Conservation (phyloP, 257 asterid species). For the Nyctanthes arbortristis region DNA sequence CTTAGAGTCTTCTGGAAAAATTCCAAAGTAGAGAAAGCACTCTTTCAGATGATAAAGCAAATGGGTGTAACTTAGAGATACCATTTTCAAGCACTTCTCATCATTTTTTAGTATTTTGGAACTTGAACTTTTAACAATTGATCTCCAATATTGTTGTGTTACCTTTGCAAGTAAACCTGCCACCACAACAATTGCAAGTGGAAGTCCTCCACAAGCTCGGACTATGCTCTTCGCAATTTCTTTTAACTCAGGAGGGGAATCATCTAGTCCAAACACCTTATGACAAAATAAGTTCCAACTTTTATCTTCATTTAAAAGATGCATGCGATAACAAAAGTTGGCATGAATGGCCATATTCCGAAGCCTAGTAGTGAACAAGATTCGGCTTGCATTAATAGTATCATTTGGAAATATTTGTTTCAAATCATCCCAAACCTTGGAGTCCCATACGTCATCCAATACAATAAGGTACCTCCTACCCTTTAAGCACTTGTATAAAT, state of each 20-base stretch:
- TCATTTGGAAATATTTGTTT: no score
- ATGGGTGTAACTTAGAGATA: not conserved
- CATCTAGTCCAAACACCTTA: not conserved
- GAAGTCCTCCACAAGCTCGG: not conserved
- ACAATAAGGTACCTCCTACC: no score
- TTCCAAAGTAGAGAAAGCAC: conserved; percentile 7
- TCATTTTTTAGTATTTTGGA: not conserved
- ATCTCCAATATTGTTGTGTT: not conserved
- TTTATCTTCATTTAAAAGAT: not conserved
- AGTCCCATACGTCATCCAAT: not conserved
- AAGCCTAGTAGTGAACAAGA: no score
- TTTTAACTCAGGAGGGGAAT: not conserved
- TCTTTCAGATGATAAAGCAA: not conserved
- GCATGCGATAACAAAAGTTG: not conserved
- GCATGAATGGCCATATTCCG: no score
- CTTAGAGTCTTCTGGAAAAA: conserved; percentile 4
- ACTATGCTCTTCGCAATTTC: not conserved
- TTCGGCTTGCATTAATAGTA: no score
- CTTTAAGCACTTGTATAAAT: no score
- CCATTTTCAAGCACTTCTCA: not conserved
- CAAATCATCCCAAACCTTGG: not conserved
- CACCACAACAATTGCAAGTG: not conserved
- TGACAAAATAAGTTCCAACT: not conserved
- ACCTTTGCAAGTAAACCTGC: not conserved
- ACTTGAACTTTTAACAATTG: not conserved